Evolutionary conservation across 2,329 filamentous ascomycete genomes (phyloP).

Genomic region (Diaporthe citri): DNA sequence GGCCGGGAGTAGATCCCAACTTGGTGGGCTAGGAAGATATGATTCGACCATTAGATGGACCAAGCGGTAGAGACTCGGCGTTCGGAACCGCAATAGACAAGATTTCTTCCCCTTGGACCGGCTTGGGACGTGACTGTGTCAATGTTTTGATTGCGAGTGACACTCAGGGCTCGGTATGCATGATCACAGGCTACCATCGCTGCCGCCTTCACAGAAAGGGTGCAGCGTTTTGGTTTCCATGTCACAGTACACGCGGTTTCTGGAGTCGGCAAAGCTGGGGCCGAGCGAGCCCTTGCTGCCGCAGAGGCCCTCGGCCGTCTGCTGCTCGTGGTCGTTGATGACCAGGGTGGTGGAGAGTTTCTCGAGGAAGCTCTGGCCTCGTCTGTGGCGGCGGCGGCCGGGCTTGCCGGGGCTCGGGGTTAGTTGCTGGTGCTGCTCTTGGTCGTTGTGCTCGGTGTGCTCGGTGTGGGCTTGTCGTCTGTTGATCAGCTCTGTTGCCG

Average conservation of each 20-base stretch:
- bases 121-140: background rate
- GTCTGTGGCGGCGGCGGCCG: background rate
- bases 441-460: background rate
- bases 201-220: background rate
- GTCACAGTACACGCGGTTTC: background rate
- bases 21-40: background rate
- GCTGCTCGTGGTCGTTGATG: background rate
- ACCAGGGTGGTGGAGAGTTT: background rate
- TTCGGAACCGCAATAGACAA: background rate
- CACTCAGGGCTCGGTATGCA: background rate
- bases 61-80: background rate
- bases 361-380: background rate
- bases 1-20: background rate
- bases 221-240: slow-evolving; percentile 8
- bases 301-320: background rate
- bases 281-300: background rate
- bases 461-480: background rate
- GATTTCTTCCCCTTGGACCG: background rate
- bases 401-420: too few relatives aligned
- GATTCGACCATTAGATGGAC: background rate
- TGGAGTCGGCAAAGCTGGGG: background rate
- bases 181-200: background rate
- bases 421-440: too few relatives aligned
- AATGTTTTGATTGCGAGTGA: background rate
- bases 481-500: background rate